Base-by-base conservation (phyloP, 2,329 filamentous ascomycete genomes). In the Colletotrichum neosansevieriae region DNA sequence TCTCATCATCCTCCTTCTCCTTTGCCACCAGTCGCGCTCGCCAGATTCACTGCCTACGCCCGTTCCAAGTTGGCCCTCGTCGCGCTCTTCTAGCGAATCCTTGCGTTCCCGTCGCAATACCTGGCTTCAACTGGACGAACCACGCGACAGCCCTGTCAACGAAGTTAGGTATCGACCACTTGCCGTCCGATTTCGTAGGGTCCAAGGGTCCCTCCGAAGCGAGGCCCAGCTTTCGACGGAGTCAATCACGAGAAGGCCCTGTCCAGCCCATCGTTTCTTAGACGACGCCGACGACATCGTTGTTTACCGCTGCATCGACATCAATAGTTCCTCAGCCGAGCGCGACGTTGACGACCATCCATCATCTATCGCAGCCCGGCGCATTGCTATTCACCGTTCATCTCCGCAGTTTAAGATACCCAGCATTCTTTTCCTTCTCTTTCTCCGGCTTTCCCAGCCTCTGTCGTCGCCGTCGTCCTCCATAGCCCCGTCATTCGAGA, bases 361-460 rank as follows among this genome's bases (percentile, higher is more conserved):
- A 45, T 10, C 51, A 40, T 58, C 17, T 17, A 15, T 44, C 36
- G 32, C 11, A 44, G 32, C 11, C 57, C 17, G 12, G 15, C 57
- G 15, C 44, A n/a, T 59, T 50, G 57, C 32, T 19, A 34, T 17
- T 21, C 34, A 13, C 6, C 44, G 15, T 58, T 51, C 2, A 32
- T 40, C 51, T 40, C 45, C 53, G 36, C 45, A 65, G 38, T 53
- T 65, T 61, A 17, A 65, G 53, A 68, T 59, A 68, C 60, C 45
- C 40, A 59, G 65, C 34, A 68, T 68, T 34, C 17, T 36, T 24
- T 21, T 58, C 9, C 11, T 19, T 51, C 12, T 53, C 24, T 54
- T 58, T 17, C 65, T 29, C 29, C 29, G 29, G 1, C 29, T 29
- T 29, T 29, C 29, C 29, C 29, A 29, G 29, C 29, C 29, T 29